Evolutionary conservation across 352 stramenopile genomes (phyloP).

Genomic region (Paralagenidium karlingii): DNA sequence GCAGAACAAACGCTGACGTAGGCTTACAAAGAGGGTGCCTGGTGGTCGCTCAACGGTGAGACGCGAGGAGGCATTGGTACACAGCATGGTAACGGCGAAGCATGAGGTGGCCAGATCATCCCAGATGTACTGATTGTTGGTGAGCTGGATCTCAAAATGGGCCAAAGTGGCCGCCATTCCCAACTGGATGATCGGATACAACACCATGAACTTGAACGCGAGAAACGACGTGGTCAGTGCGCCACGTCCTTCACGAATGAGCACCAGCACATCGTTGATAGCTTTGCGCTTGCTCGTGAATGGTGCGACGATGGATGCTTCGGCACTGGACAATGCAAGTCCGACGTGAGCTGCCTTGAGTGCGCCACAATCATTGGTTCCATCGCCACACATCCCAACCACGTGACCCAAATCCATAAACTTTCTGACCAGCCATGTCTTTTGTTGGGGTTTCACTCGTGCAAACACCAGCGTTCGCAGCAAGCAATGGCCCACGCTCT

Average conservation of each 20-base stretch:
- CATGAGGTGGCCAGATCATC: constrained; percentile 46
- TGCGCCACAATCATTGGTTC: constrained; percentile 83
- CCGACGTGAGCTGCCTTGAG: constrained; percentile 86
- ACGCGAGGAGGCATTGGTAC: constrained; percentile 17
- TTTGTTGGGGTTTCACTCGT: constrained; percentile 57
- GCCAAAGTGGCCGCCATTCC: constrained; percentile 54
- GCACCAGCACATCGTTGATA: constrained; percentile 68
- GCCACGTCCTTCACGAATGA: constrained; percentile 84
- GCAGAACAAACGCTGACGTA: too few relatives aligned
- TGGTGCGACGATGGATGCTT: constrained; percentile 83
- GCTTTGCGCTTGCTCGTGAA: constrained; percentile 82
- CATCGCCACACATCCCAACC: constrained; percentile 62
- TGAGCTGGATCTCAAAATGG: constrained; percentile 47
- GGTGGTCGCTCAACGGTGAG: constrained; percentile 22
- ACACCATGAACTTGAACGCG: constrained; percentile 87
- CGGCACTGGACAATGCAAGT: constrained; percentile 75
- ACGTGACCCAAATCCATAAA: constrained; percentile 38
- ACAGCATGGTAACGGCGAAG: constrained; percentile 40
- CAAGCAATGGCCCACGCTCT: constrained; percentile 37
- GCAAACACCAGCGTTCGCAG: constrained; percentile 51
- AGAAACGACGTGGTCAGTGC: constrained; percentile 82
- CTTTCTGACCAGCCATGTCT: constrained; percentile 63
- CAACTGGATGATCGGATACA: constrained; percentile 85
- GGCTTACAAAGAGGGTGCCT: constrained; percentile 37
- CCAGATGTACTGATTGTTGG: constrained; percentile 68